Evolutionary conservation across 495 filamentous ascomycete genomes (phyloP).

Genomic region (Jackrogersella multiformis): DNA sequence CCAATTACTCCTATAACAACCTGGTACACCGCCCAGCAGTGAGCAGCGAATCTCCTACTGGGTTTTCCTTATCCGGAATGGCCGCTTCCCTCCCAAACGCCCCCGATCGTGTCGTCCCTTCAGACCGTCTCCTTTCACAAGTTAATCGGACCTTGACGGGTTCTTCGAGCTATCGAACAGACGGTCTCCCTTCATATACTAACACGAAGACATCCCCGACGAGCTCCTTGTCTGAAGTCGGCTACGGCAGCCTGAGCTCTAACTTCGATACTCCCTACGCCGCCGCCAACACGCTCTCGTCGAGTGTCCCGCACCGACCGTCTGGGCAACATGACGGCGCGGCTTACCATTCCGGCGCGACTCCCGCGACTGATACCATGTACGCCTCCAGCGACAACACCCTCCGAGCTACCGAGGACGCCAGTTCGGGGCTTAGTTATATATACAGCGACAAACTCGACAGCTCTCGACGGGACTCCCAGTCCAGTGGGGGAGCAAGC

Average conservation of each 20-base stretch:
- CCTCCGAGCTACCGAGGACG: slow-evolving; percentile 35
- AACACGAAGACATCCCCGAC: slow-evolving; percentile 31
- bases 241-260: slow-evolving; percentile 36
- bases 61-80: slow-evolving; percentile 52
- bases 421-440: slow-evolving; percentile 32
- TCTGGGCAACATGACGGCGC: slow-evolving; percentile 15
- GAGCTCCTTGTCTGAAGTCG: slow-evolving; percentile 29
- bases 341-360: slow-evolving; percentile 12
- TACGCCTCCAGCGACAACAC: slow-evolving; percentile 34
- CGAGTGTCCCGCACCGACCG: slow-evolving; percentile 9
- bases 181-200: slow-evolving; percentile 34
- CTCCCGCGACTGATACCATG: slow-evolving; percentile 12
- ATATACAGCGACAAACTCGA: slow-evolving; percentile 40
- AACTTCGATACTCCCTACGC: slow-evolving; percentile 31
- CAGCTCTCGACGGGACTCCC: slow-evolving; percentile 31
- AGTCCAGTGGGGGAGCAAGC: slow-evolving; percentile 34
- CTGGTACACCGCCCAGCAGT: slow-evolving; percentile 51
- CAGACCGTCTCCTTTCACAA: slow-evolving; percentile 43
- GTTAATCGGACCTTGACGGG: slow-evolving; percentile 43
- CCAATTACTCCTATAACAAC: slow-evolving; percentile 41
- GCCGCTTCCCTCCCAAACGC: slow-evolving; percentile 51
- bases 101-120: slow-evolving; percentile 53
- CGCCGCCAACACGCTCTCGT: slow-evolving; percentile 4
- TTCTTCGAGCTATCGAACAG: slow-evolving; percentile 38
- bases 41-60: slow-evolving; percentile 42